Conservation (phyloP, 305 asterid genomes). For the Plantago coronopus region DNA sequence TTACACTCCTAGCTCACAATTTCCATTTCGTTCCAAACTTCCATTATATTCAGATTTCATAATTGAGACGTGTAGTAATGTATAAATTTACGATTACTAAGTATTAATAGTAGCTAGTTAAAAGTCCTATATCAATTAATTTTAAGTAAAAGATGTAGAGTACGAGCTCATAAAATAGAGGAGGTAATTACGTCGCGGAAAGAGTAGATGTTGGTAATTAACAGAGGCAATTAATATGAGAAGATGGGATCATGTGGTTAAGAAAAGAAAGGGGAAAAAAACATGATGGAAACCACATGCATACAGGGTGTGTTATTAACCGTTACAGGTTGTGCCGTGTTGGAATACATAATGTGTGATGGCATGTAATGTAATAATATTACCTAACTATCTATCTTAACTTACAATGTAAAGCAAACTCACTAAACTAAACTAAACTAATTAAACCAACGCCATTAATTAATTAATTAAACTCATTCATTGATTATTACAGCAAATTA, state of each 20-base stretch:
- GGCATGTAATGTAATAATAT: neutral
- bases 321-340: constrained; percentile 27
- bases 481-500: neutral
- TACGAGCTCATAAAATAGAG: too few species aligned
- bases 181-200: too few species aligned
- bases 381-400: constrained; percentile 18
- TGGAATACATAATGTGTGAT: constrained; percentile 1
- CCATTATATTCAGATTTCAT: too few species aligned
- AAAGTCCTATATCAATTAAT: too few species aligned
- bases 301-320: constrained; percentile 29
- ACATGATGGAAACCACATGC: constrained; percentile 62
- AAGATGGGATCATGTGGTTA: neutral
- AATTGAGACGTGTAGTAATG: too few species aligned
- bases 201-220: constrained; percentile 10
- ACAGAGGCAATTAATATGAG: neutral
- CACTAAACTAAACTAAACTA: constrained; percentile 18
- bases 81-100: too few species aligned
- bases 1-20: too few species aligned
- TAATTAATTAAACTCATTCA: constrained; percentile 15
- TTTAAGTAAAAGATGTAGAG: too few species aligned
- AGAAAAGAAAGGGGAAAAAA: constrained; percentile 23
- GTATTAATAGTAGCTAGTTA: too few species aligned
- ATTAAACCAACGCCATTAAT: too few species aligned
- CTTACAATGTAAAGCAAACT: constrained; percentile 28
- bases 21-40: too few species aligned